phyloP scores from a whole-genome alignment of 2,329 filamentous ascomycete genomes.

The Aspergillus glaucus region DNA sequence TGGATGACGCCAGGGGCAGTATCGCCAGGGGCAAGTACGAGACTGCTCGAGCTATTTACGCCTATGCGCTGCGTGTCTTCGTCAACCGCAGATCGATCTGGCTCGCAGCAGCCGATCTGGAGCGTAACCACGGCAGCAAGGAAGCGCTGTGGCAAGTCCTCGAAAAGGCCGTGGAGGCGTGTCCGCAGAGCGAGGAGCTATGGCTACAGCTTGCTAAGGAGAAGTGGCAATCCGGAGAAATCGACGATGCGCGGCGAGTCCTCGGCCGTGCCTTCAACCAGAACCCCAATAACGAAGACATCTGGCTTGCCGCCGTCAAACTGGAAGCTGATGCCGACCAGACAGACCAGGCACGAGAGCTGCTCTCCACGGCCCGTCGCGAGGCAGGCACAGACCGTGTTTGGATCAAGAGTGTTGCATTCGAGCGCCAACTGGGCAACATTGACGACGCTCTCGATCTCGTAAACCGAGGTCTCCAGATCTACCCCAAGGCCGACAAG shows the following conservation, averaged over 20 bases:
- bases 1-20: slow-evolving; percentile 81
- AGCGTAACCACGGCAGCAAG: slow-evolving; percentile 79
- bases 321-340: slow-evolving; percentile 87
- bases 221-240: slow-evolving; percentile 82
- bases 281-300: slow-evolving; percentile 94
- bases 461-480: slow-evolving; percentile 75
- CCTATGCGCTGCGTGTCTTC: slow-evolving; percentile 83
- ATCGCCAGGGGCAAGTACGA: slow-evolving; percentile 77
- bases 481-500: slow-evolving; percentile 80
- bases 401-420: slow-evolving; percentile 93
- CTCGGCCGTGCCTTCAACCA: slow-evolving; percentile 87
- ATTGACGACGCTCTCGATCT: slow-evolving; percentile 77
- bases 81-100: slow-evolving; percentile 81
- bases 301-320: slow-evolving; percentile 94
- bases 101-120: slow-evolving; percentile 84
- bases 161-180: slow-evolving; percentile 89
- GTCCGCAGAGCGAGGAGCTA: slow-evolving; percentile 80
- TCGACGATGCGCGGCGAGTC: slow-evolving; percentile 78
- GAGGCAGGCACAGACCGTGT: slow-evolving; percentile 93
- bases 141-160: slow-evolving; percentile 78
- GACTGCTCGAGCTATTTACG: slow-evolving; percentile 88
- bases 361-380: slow-evolving; percentile 74
- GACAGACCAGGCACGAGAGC: slow-evolving; percentile 70
- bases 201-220: slow-evolving; percentile 97
- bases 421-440: slow-evolving; percentile 79